A percentile compares a stretch with the other conserved stretches of the same genome.
Conservation (phyloP, 2,329 filamentous ascomycete species). For the Metarhizium sp. region DNA sequence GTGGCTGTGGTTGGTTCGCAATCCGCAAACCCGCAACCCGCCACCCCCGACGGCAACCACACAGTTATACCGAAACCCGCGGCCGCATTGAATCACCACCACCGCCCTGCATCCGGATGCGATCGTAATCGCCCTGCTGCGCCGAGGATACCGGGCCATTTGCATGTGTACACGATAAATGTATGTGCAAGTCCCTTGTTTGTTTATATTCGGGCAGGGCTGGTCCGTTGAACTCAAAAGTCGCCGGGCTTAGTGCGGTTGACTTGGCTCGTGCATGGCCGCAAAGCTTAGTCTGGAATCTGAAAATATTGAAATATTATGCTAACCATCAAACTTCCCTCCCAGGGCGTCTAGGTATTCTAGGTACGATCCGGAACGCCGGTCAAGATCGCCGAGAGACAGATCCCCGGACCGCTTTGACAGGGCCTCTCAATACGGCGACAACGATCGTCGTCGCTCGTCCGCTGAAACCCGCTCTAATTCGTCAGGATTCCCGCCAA, state of each 20-base stretch:
- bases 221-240: neutral
- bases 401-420: conserved; percentile 61
- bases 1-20: neutral
- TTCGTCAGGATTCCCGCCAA: conserved; percentile 49
- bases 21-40: neutral
- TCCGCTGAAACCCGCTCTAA: conserved; percentile 48
- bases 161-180: conserved; percentile 3
- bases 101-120: conserved; percentile 1
- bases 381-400: conserved; percentile 57
- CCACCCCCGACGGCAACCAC: no score
- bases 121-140: neutral
- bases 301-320: neutral
- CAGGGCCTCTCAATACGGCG: conserved; percentile 42
- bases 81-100: neutral
- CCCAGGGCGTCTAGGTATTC: conserved; percentile 45
- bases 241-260: neutral
- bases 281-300: neutral
- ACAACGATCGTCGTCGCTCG: conserved; percentile 63
- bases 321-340: conserved; percentile 5
- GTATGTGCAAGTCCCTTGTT: conserved; percentile 3
- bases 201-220: neutral
- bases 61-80: neutral
- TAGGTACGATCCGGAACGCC: conserved; percentile 54
- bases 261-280: neutral
- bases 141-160: conserved; percentile 1